These are phyloP conservation scores for Pulveroboletus sp. DNA, from an alignment of 768 basidiomycete genomes.

Conservation along the genomic window DNA sequence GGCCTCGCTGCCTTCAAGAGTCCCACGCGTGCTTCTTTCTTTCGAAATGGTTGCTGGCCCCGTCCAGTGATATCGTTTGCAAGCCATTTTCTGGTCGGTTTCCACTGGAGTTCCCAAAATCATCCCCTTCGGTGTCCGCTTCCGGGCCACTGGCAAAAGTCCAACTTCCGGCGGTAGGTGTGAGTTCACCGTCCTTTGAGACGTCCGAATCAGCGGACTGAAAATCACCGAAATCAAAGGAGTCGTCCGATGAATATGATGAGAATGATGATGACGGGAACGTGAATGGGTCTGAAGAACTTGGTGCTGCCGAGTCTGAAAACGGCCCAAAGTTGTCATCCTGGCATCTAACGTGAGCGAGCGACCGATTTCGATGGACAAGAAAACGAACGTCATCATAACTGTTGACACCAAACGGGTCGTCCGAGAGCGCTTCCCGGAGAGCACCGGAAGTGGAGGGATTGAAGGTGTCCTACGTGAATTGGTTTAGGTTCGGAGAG, in stretches of 20 bases:
- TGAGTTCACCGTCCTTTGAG: slow-evolving; percentile 42
- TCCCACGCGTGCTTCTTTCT: slow-evolving; percentile 17
- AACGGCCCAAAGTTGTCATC: slow-evolving; percentile 80
- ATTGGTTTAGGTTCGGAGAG: too few relatives aligned
- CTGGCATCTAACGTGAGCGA: slow-evolving; percentile 18
- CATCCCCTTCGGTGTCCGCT: slow-evolving; percentile 31
- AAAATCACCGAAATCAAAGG: slow-evolving; percentile 81
- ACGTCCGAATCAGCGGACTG: slow-evolving; percentile 42
- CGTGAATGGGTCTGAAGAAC: slow-evolving; percentile 52
- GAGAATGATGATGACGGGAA: slow-evolving; percentile 41
- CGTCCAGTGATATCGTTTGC: slow-evolving; percentile 28
- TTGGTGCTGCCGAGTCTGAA: slow-evolving; percentile 55
- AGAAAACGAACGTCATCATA: slow-evolving; percentile 46
- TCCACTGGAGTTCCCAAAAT: slow-evolving; percentile 21
- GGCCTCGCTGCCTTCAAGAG: neutral
- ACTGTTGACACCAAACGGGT: slow-evolving; percentile 45
- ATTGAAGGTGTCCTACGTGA: slow-evolving; percentile 59
- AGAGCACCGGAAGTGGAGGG: slow-evolving; percentile 33
- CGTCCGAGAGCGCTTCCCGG: slow-evolving; percentile 38
- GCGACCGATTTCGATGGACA: neutral
- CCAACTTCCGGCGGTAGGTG: slow-evolving; percentile 69
- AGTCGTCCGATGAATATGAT: slow-evolving; percentile 60
- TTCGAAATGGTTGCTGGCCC: slow-evolving; percentile 22
- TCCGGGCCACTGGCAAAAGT: slow-evolving; percentile 50
- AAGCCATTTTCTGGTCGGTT: slow-evolving; percentile 15